Conservation (phyloP, 352 stramenopile genomes). For the Globisporangium echinulatum region DNA sequence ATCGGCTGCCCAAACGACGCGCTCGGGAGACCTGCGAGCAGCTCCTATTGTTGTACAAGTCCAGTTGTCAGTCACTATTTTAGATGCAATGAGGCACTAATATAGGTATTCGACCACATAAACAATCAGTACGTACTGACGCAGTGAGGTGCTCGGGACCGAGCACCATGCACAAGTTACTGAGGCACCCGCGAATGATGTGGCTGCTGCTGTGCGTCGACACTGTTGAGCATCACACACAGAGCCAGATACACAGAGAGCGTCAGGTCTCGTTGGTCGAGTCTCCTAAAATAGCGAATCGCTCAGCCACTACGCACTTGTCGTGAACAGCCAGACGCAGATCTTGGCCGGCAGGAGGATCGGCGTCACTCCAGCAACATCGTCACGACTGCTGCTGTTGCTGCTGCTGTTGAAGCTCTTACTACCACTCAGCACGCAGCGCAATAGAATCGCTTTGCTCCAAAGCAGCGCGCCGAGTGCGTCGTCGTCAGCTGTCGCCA, state of each 20-base stretch:
- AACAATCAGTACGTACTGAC: conserved; percentile 7
- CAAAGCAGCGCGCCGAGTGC: conserved; percentile 58
- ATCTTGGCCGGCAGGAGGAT: conserved; percentile 46
- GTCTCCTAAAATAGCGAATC: too few species aligned
- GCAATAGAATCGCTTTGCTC: conserved; percentile 67
- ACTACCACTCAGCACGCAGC: conserved; percentile 32
- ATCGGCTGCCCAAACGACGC: conserved; percentile 44
- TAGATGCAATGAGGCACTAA: background rate
- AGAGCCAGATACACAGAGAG: conserved; percentile 5
- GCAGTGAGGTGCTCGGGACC: conserved; percentile 1
- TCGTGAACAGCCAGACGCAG: conserved; percentile 71
- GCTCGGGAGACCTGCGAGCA: conserved; percentile 43
- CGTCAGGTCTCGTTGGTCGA: background rate
- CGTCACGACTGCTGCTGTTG: background rate
- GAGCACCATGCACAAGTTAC: conserved; percentile 57
- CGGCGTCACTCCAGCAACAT: background rate
- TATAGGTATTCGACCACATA: background rate
- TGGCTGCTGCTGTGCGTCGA: conserved; percentile 60
- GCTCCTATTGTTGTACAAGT: conserved; percentile 13
- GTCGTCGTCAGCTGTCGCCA: conserved; percentile 43
- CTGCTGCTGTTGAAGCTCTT: background rate
- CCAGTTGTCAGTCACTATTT: background rate
- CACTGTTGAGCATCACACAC: conserved; percentile 28
- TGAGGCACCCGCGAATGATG: conserved; percentile 63
- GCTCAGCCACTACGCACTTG: conserved; percentile 33